These are phyloP conservation scores for Raffaelea arxii DNA, from an alignment of 2,329 filamentous ascomycete genomes.

Conservation along the genomic window DNA sequence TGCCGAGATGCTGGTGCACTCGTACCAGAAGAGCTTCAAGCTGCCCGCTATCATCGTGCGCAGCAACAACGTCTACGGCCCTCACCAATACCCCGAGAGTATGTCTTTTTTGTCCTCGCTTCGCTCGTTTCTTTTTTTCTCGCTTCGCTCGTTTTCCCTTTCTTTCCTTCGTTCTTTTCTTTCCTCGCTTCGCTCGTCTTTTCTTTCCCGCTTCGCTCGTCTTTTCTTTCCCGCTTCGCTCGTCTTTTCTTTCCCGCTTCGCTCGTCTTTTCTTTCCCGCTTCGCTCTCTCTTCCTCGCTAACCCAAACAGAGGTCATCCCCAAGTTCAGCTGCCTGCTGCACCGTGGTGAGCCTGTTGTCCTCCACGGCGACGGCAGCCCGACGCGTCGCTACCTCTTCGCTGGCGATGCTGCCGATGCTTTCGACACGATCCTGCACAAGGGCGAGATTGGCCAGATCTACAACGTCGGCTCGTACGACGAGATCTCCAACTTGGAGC, in stretches of 20 bases:
- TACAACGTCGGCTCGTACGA: slow-evolving; percentile 77
- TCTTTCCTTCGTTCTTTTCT: too few species aligned
- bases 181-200: too few species aligned
- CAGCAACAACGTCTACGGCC: slow-evolving; percentile 79
- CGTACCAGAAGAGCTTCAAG: slow-evolving; percentile 77
- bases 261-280: too few species aligned
- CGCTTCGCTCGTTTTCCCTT: neutral
- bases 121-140: neutral
- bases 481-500: slow-evolving; percentile 64
- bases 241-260: too few species aligned
- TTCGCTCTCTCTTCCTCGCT: neutral
- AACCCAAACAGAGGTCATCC: slow-evolving; percentile 64
- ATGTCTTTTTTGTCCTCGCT: slow-evolving; percentile 30
- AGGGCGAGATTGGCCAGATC: slow-evolving; percentile 61
- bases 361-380: slow-evolving; percentile 67
- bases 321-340: slow-evolving; percentile 68
- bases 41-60: slow-evolving; percentile 71
- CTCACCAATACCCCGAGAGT: slow-evolving; percentile 79
- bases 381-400: slow-evolving; percentile 67
- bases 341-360: slow-evolving; percentile 57
- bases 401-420: slow-evolving; percentile 73
- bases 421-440: slow-evolving; percentile 76
- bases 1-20: slow-evolving; percentile 77
- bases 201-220: too few species aligned
- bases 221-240: too few species aligned